Evolutionary conservation across 331 rosid genomes (phyloP).

Genomic region (Stylosanthes scabra): DNA sequence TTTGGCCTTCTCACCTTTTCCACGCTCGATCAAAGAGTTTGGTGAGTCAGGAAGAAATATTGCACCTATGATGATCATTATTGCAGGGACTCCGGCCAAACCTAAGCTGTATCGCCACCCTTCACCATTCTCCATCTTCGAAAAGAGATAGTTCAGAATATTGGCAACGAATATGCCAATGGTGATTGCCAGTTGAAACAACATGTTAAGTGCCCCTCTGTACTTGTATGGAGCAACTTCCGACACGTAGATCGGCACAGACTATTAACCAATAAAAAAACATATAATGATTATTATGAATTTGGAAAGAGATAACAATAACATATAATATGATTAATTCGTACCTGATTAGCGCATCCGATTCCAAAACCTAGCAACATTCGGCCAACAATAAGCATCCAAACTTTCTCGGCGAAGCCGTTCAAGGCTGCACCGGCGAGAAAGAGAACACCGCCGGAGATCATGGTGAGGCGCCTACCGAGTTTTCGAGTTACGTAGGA

Average conservation of each 20-base stretch:
- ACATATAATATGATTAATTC: neutral
- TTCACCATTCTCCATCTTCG: slow-evolving; percentile 36
- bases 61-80: slow-evolving; percentile 49
- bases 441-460: slow-evolving; percentile 45
- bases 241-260: slow-evolving; percentile 57
- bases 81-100: slow-evolving; percentile 50
- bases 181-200: slow-evolving; percentile 57
- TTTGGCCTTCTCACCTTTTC: slow-evolving; percentile 40
- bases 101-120: slow-evolving; percentile 56
- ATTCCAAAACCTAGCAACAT: slow-evolving; percentile 53
- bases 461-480: slow-evolving; percentile 51
- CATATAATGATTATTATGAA: neutral
- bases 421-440: slow-evolving; percentile 51
- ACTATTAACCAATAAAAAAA: slow-evolving; percentile 14
- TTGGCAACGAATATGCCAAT: slow-evolving; percentile 54
- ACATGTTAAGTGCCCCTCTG: slow-evolving; percentile 53
- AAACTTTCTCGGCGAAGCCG: slow-evolving; percentile 35
- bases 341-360: slow-evolving; percentile 60
- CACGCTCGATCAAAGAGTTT: slow-evolving; percentile 61
- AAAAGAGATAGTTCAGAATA: slow-evolving; percentile 34
- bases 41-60: slow-evolving; percentile 59
- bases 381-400: slow-evolving; percentile 62
- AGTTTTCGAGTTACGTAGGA: slow-evolving; percentile 30
- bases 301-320: too few species aligned
- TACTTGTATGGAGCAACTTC: slow-evolving; percentile 53